A percentile compares a stretch with the other conserved stretches of the same genome.
phyloP scores from a whole-genome alignment of 176 grass and related monocot species.

The Sorghum bicolor region DNA sequence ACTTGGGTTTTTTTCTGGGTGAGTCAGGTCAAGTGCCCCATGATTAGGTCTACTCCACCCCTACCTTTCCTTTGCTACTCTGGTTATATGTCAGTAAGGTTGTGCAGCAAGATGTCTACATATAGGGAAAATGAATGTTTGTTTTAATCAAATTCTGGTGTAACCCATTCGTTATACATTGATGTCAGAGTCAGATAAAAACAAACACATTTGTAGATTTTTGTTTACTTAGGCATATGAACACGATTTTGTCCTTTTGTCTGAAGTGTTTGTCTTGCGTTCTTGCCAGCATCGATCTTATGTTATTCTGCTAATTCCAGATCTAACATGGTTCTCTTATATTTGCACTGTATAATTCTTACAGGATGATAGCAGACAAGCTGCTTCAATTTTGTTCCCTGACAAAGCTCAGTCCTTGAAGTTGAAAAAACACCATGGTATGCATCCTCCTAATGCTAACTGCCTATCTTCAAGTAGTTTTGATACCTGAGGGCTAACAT shows the following conservation, averaged over 20 bases:
- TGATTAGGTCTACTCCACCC: background rate
- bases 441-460: constrained; percentile 1
- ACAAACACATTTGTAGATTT: background rate
- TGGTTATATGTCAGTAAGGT: constrained; percentile 8
- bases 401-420: constrained; percentile 50
- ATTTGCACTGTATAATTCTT: background rate
- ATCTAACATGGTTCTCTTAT: background rate
- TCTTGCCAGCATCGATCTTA: constrained; percentile 9
- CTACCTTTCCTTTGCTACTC: background rate
- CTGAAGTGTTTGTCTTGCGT: background rate
- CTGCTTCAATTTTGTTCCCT: constrained; percentile 77
- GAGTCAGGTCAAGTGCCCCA: background rate
- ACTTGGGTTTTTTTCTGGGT: background rate
- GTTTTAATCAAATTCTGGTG: background rate
- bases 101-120: background rate
- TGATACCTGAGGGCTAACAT: background rate
- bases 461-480: background rate
- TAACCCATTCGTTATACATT: background rate
- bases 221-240: background rate
- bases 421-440: constrained; percentile 98
- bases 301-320: background rate
- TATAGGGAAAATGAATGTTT: background rate
- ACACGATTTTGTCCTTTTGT: background rate
- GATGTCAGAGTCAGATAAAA: background rate
- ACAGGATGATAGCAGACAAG: constrained; percentile 93